Evolutionary conservation across 1,284 basidiomycete species (phyloP).

Genomic region (Irpex sp.): DNA sequence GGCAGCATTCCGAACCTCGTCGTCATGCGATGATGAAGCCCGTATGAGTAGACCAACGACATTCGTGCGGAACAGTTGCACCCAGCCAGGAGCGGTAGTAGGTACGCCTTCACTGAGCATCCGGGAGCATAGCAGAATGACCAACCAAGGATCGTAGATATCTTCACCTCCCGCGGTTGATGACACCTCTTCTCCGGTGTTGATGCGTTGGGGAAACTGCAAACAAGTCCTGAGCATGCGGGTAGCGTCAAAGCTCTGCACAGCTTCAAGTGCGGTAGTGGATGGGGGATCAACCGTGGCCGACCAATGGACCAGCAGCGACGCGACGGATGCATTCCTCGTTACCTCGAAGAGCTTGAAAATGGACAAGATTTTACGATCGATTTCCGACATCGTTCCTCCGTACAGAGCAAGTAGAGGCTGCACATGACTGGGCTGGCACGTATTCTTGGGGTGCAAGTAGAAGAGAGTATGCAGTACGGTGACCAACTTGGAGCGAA

Average conservation of each 20-base stretch:
- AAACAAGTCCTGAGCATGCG: slow-evolving; percentile 73
- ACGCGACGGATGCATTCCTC: slow-evolving; percentile 60
- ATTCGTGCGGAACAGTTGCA: slow-evolving; percentile 83
- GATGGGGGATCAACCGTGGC: slow-evolving; percentile 38
- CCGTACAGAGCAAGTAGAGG: slow-evolving; percentile 73
- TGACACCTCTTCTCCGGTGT: slow-evolving; percentile 27
- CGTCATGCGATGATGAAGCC: slow-evolving; percentile 68
- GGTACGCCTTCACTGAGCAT: slow-evolving; percentile 57
- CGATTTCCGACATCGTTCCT: slow-evolving; percentile 62
- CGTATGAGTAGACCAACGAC: slow-evolving; percentile 73
- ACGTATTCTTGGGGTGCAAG: slow-evolving; percentile 75
- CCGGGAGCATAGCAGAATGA: slow-evolving; percentile 66
- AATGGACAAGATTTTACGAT: slow-evolving; percentile 67
- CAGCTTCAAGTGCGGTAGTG: slow-evolving; percentile 53
- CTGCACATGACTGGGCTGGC: slow-evolving; percentile 78
- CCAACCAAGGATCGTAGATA: slow-evolving; percentile 82
- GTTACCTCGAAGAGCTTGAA: slow-evolving; percentile 78
- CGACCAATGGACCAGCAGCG: slow-evolving; percentile 62
- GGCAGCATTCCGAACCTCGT: slow-evolving; percentile 54
- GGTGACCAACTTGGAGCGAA: slow-evolving; percentile 44
- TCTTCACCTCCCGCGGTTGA: slow-evolving; percentile 29
- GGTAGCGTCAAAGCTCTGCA: slow-evolving; percentile 69
- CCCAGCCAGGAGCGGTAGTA: slow-evolving; percentile 71
- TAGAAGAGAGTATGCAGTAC: slow-evolving; percentile 68
- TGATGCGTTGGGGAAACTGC: slow-evolving; percentile 53